phyloP scores from a whole-genome alignment of 139 green algal species.

The Chlamydomonas sp. region DNA sequence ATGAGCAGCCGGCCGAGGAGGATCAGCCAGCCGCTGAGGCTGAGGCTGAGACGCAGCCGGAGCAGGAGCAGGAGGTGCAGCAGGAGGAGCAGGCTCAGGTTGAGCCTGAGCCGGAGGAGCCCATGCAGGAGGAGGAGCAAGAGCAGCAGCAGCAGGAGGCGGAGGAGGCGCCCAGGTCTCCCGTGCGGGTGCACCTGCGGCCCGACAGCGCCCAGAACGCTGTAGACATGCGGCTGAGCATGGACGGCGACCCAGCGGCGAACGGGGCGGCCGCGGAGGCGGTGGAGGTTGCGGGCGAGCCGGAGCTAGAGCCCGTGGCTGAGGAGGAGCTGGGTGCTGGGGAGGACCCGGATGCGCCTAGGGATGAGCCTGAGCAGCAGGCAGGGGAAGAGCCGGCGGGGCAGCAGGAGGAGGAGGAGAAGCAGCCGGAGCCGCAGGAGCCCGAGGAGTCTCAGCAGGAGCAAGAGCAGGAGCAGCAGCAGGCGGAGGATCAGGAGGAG shows the following conservation, averaged over 20 bases:
- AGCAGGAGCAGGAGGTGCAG: too few relatives aligned
- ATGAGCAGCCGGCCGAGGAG: too few relatives aligned
- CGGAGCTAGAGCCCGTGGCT: neutral
- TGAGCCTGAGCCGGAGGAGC: neutral
- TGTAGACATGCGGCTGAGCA: slow-evolving; percentile 16
- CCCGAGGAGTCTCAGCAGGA: neutral
- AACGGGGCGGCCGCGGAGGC: neutral
- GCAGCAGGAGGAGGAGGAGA: too few relatives aligned
- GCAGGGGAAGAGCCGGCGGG: too few relatives aligned
- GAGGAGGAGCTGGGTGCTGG: neutral
- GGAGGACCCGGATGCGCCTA: too few relatives aligned
- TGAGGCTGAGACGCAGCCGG: too few relatives aligned
- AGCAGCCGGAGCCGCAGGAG: neutral
- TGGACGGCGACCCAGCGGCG: neutral
- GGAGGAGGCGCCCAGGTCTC: neutral
- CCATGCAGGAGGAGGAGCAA: neutral
- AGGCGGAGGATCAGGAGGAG: neutral
- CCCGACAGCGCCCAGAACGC: neutral
- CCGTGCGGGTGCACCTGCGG: slow-evolving; percentile 13
- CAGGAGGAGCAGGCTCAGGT: too few relatives aligned
- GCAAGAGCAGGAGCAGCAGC: neutral
- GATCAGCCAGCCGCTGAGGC: too few relatives aligned
- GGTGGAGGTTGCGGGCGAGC: neutral
- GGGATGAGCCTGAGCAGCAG: too few relatives aligned
- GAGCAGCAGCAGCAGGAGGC: neutral